Conservation (phyloP, 1,284 basidiomycete species). For the Ustilago nuda region DNA sequence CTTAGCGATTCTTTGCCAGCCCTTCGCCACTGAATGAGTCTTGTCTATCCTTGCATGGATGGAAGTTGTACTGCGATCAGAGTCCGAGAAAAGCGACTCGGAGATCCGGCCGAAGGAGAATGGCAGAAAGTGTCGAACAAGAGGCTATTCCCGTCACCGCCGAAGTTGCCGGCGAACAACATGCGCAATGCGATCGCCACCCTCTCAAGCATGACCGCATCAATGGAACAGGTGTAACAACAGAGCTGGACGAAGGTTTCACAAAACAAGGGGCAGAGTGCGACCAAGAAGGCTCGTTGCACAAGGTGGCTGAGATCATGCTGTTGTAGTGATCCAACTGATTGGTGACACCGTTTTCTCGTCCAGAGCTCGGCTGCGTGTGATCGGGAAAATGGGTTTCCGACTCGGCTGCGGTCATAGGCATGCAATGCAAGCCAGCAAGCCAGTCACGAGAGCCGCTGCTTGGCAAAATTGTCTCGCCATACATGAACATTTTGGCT, state of each 20-base stretch:
- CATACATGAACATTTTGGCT: not conserved
- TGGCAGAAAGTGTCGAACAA: not conserved
- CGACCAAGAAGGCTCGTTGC: not conserved
- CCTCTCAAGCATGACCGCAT: constrained; percentile 1
- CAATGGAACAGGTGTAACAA: not conserved
- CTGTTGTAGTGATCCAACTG: not conserved
- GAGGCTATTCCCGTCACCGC: constrained; percentile 15
- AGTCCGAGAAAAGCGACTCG: not conserved
- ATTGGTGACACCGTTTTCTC: not conserved
- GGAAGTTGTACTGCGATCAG: too few relatives aligned
- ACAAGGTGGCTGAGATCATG: not conserved
- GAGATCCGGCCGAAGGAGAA: not conserved
- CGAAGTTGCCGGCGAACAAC: not conserved
- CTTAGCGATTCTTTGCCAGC: not conserved
- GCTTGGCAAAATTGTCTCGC: constrained; percentile 9
- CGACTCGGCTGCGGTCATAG: constrained; percentile 1
- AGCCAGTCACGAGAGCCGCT: constrained; percentile 2
- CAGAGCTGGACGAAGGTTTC: not conserved
- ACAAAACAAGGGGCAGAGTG: not conserved
- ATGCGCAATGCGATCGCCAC: not conserved
- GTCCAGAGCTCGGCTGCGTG: constrained; percentile 10
- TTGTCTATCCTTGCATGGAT: not conserved
- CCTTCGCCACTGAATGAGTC: not conserved
- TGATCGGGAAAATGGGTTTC: constrained; percentile 9
- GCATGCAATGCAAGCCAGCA: not conserved